A percentile compares a stretch with the other conserved stretches of the same genome.
Conservation (phyloP, 768 basidiomycete species). For the Trametes meyenii region DNA sequence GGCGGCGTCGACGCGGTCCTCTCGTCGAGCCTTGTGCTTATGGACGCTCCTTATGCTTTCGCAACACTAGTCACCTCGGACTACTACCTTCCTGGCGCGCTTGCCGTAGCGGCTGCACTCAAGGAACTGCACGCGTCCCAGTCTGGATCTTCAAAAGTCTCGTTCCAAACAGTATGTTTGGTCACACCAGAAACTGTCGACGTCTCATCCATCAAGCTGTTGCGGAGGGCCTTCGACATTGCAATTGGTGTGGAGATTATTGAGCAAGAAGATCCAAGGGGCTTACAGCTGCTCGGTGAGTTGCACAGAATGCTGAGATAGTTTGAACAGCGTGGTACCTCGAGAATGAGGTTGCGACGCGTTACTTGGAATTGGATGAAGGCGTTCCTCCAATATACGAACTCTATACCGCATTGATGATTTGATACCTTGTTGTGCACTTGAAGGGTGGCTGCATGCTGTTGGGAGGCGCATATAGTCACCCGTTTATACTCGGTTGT, state of each 20-base stretch:
- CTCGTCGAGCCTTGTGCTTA: conserved; percentile 34
- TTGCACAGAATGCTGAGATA: neutral
- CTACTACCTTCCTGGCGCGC: conserved; percentile 90
- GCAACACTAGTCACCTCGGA: conserved; percentile 93
- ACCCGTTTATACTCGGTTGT: neutral
- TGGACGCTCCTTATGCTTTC: conserved; percentile 77
- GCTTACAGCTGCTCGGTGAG: conserved; percentile 84
- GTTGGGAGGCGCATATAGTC: conserved; percentile 6
- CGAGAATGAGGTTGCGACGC: neutral
- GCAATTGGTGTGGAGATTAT: conserved; percentile 95
- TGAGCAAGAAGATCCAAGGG: conserved; percentile 62
- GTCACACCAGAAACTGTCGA: conserved; percentile 94
- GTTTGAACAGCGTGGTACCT: neutral
- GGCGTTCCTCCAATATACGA: neutral
- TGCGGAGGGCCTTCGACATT: conserved; percentile 78
- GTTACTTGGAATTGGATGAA: neutral
- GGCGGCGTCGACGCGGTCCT: conserved; percentile 26
- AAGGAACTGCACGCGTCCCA: conserved; percentile 73
- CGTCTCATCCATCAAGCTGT: conserved; percentile 74
- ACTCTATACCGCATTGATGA: too few relatives aligned
- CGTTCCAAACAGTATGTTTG: conserved; percentile 84
- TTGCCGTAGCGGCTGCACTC: conserved; percentile 84
- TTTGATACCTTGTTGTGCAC: too few relatives aligned
- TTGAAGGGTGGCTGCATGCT: neutral
- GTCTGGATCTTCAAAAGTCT: conserved; percentile 57